These are phyloP conservation scores for Penicillium sp. DNA, from an alignment of 2,329 filamentous ascomycete species.

Conservation along the genomic window DNA sequence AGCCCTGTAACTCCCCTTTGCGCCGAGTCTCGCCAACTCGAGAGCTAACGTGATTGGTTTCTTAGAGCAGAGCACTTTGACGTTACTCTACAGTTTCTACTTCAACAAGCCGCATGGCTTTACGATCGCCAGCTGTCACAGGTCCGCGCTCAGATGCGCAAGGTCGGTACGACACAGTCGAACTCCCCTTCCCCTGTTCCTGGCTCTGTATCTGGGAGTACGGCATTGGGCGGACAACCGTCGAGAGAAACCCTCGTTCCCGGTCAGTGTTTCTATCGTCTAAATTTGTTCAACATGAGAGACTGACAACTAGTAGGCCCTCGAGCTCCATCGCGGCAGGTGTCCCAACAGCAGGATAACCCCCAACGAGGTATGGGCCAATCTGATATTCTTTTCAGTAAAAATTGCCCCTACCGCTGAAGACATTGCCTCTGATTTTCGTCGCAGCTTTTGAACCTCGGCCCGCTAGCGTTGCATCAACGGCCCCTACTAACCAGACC, in stretches of 20 bases:
- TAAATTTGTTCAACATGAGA: not conserved
- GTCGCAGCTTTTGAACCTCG: slow-evolving; percentile 19
- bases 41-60: slow-evolving; percentile 9
- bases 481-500: slow-evolving; percentile 32
- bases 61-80: slow-evolving; percentile 72
- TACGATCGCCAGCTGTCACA: slow-evolving; percentile 90
- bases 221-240: slow-evolving; percentile 38
- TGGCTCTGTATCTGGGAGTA: slow-evolving; percentile 46
- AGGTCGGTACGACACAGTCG: slow-evolving; percentile 49
- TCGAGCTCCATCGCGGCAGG: slow-evolving; percentile 42
- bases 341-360: slow-evolving; percentile 39
- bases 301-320: slow-evolving; percentile 31
- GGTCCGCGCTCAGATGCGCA: slow-evolving; percentile 86
- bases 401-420: not conserved
- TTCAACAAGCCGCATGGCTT: slow-evolving; percentile 91
- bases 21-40: not conserved
- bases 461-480: slow-evolving; percentile 34
- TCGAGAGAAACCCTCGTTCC: slow-evolving; percentile 35
- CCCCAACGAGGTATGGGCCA: slow-evolving; percentile 30
- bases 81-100: slow-evolving; percentile 82
- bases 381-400: not conserved
- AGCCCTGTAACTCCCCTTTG: slow-evolving; percentile 59
- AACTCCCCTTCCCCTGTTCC: slow-evolving; percentile 45
- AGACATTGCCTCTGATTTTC: slow-evolving; percentile 5
- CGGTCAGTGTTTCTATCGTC: slow-evolving; percentile 22